Conservation (phyloP, 106 monocot genomes). For the Dendrobium huoshanense region DNA sequence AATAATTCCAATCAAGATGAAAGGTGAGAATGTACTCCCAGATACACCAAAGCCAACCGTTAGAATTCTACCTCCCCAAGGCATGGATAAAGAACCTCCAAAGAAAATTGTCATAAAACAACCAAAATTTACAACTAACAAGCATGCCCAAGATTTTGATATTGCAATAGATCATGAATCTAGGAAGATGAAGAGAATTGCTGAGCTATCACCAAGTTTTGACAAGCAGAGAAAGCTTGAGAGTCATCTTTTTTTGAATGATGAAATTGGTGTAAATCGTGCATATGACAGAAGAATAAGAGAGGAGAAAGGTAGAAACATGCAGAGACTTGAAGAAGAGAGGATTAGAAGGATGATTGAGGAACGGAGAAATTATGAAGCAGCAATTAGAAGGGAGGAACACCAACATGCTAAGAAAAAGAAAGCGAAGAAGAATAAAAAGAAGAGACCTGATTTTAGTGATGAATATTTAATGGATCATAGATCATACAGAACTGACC, state of each 20-base stretch:
- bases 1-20: constrained; percentile 61
- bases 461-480: constrained; percentile 69
- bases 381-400: constrained; percentile 32
- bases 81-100: constrained; percentile 47
- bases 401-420: constrained; percentile 16
- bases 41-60: constrained; percentile 63
- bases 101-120: constrained; percentile 92
- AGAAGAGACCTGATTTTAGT: constrained; percentile 57
- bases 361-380: constrained; percentile 28
- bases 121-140: constrained; percentile 30
- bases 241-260: constrained; percentile 23
- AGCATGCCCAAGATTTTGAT: constrained; percentile 16
- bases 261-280: constrained; percentile 20
- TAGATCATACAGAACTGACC: constrained; percentile 58
- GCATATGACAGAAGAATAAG: constrained; percentile 23
- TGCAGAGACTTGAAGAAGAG: constrained; percentile 31
- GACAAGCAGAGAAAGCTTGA: constrained; percentile 28
- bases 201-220: constrained; percentile 45
- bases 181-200: constrained; percentile 77
- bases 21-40: constrained; percentile 31
- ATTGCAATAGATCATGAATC: constrained; percentile 34
- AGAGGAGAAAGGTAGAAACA: constrained; percentile 43
- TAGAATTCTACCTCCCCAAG: constrained; percentile 56
- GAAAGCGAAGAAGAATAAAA: constrained; percentile 68
- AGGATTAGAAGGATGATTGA: constrained; percentile 28